phyloP scores from a whole-genome alignment of 2,329 filamentous ascomycete genomes.

The Ramularia endophylla region DNA sequence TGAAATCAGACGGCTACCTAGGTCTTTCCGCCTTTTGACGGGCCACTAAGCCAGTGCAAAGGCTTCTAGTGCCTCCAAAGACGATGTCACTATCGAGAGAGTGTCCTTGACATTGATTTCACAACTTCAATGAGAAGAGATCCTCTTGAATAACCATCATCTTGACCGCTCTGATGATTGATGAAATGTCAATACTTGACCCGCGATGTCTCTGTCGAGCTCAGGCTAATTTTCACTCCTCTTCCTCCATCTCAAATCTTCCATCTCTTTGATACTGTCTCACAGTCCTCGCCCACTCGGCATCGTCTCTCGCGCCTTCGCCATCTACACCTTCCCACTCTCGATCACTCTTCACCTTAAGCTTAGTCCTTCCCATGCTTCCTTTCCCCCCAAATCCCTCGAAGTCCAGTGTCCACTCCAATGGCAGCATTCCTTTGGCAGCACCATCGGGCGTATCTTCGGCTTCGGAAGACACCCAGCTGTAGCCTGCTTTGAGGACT shows the following conservation, averaged over 20 bases:
- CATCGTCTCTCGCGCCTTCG: slow-evolving; percentile 21
- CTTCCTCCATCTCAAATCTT: slow-evolving; percentile 17
- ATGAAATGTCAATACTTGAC: too few species aligned
- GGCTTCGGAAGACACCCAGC: slow-evolving; percentile 38
- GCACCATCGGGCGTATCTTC: slow-evolving; percentile 28
- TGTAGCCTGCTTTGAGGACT: slow-evolving; percentile 39
- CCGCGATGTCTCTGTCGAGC: too few species aligned
- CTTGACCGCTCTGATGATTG: too few species aligned
- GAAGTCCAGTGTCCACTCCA: slow-evolving; percentile 41
- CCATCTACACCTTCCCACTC: slow-evolving; percentile 17
- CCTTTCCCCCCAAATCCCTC: slow-evolving; percentile 32
- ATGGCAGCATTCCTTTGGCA: slow-evolving; percentile 30
- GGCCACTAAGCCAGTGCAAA: too few species aligned
- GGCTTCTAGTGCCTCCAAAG: too few species aligned
- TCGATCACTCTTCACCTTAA: slow-evolving; percentile 36
- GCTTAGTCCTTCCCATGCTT: slow-evolving; percentile 35
- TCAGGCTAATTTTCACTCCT: too few species aligned
- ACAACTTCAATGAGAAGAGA: too few species aligned
- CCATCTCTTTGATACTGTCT: slow-evolving; percentile 23
- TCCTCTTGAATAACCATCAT: too few species aligned
- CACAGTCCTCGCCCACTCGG: slow-evolving; percentile 19
- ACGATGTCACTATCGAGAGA: too few species aligned
- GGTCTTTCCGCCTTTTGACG: too few species aligned
- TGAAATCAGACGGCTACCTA: too few species aligned
- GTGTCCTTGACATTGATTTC: too few species aligned